Percentiles rank a stretch among this genome's conserved stretches.
Conservation (phyloP, 1,139 yeast species). For the Zhuliangozyma blackwelliae region DNA sequence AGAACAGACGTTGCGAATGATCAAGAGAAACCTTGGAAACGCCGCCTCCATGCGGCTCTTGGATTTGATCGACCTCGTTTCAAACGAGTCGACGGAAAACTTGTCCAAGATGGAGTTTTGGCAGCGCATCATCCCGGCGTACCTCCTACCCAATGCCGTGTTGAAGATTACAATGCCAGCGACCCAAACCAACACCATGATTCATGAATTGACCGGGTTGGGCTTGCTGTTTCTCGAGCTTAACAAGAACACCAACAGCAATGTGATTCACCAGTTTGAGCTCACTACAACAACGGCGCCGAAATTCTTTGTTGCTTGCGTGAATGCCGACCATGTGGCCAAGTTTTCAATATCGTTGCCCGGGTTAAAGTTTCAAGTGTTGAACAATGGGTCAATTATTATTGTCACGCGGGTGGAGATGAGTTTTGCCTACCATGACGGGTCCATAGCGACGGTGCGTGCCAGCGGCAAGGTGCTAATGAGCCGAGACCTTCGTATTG, state of each 20-base stretch:
- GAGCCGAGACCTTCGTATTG: slow-evolving; percentile 60
- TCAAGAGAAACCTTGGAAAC: slow-evolving; percentile 41
- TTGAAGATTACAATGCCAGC: slow-evolving; percentile 22
- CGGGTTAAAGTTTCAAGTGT: slow-evolving; percentile 60
- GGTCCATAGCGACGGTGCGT: slow-evolving; percentile 57
- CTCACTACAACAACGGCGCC: slow-evolving; percentile 66
- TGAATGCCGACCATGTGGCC: slow-evolving; percentile 47
- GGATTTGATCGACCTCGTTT: slow-evolving; percentile 34
- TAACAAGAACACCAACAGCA: background rate
- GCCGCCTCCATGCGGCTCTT: slow-evolving; percentile 41
- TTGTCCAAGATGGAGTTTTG: slow-evolving; percentile 33
- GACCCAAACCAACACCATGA: slow-evolving; percentile 1
- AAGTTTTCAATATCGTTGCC: slow-evolving; percentile 58
- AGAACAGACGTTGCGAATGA: slow-evolving; percentile 33
- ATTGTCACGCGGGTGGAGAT: slow-evolving; percentile 56
- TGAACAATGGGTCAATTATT: slow-evolving; percentile 62
- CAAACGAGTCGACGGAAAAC: slow-evolving; percentile 29
- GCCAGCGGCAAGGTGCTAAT: slow-evolving; percentile 60
- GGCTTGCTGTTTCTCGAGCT: slow-evolving; percentile 3
- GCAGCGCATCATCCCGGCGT: slow-evolving; percentile 33
- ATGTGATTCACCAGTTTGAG: slow-evolving; percentile 48
- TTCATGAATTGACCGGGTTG: slow-evolving; percentile 3
- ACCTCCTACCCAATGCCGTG: slow-evolving; percentile 31
- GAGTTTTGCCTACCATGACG: slow-evolving; percentile 60
- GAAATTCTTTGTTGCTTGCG: slow-evolving; percentile 52